Conservation (phyloP, 129 eudicot species). For the Lonicera japonica region DNA sequence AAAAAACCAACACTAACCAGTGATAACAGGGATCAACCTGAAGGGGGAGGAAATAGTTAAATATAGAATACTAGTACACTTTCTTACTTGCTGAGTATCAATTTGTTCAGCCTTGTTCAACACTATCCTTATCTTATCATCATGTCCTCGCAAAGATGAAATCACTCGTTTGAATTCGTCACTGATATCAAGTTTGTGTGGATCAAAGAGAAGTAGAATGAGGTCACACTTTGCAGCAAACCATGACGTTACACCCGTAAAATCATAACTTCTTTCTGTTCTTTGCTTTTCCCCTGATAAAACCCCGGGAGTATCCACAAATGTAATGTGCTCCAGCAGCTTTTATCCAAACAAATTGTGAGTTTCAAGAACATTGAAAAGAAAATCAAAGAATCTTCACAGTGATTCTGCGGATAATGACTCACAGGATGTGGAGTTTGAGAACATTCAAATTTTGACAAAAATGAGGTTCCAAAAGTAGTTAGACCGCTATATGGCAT, state of each 20-base stretch:
- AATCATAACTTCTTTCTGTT: conserved; percentile 89
- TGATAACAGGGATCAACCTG: background rate
- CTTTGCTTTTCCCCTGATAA: conserved; percentile 95
- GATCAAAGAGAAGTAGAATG: conserved; percentile 84
- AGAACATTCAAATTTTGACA: conserved; percentile 92
- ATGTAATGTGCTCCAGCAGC: conserved; percentile 85
- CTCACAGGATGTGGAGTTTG: conserved; percentile 96
- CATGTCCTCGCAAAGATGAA: conserved; percentile 83
- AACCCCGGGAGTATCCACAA: conserved; percentile 95
- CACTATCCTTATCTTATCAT: conserved; percentile 93
- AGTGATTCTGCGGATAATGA: background rate
- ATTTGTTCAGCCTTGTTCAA: conserved; percentile 97
- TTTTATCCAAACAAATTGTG: conserved; percentile 10
- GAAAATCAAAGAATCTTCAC: background rate
- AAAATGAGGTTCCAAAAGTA: conserved; percentile 74
- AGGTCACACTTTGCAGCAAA: conserved; percentile 87
- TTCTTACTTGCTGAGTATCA: conserved; percentile 84
- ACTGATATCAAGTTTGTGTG: conserved; percentile 91
- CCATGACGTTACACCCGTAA: conserved; percentile 95
- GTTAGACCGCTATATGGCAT: conserved; percentile 93
- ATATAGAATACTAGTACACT: background rate
- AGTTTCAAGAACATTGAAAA: background rate
- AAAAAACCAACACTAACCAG: background rate
- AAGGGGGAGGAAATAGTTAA: background rate
- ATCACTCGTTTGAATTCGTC: conserved; percentile 95